These are phyloP conservation scores for Conidiobolus incongruus DNA, from an alignment of 371 early-diverging fungal genomes.

Conservation along the genomic window DNA sequence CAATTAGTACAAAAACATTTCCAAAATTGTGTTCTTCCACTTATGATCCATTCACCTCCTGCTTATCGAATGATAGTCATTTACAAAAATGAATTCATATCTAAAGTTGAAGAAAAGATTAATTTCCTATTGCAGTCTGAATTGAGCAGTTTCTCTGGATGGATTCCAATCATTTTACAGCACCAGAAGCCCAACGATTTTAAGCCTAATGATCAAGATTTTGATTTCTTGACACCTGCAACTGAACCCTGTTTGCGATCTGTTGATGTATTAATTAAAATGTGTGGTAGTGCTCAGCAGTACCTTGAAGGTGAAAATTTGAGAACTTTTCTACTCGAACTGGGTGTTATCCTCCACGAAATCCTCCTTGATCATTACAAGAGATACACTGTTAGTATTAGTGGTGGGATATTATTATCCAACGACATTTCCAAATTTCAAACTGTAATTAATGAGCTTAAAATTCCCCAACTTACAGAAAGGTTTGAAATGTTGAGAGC, in stretches of 20 bases:
- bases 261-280: conserved; percentile 34
- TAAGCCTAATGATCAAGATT: conserved; percentile 64
- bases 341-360: conserved; percentile 61
- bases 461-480: conserved; percentile 46
- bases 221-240: conserved; percentile 43
- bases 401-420: conserved; percentile 68
- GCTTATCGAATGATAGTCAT: conserved; percentile 62
- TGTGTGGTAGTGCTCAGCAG: conserved; percentile 26
- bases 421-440: conserved; percentile 88
- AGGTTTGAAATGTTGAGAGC: conserved; percentile 82
- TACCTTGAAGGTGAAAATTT: conserved; percentile 58
- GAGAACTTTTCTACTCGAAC: conserved; percentile 43
- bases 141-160: conserved; percentile 21
- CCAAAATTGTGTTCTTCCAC: conserved; percentile 49
- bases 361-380: conserved; percentile 79
- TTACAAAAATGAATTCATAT: conserved; percentile 68
- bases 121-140: conserved; percentile 58
- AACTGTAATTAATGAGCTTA: conserved; percentile 53
- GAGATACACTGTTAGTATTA: conserved; percentile 57
- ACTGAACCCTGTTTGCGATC: conserved; percentile 40
- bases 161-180: conserved; percentile 30
- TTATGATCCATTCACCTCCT: conserved; percentile 49
- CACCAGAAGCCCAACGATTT: conserved; percentile 51
- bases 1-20: conserved; percentile 80
- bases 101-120: conserved; percentile 45